Evolutionary conservation across 2,329 filamentous ascomycete species (phyloP).

Genomic region (Graphilbum ipis-grandicollis): DNA sequence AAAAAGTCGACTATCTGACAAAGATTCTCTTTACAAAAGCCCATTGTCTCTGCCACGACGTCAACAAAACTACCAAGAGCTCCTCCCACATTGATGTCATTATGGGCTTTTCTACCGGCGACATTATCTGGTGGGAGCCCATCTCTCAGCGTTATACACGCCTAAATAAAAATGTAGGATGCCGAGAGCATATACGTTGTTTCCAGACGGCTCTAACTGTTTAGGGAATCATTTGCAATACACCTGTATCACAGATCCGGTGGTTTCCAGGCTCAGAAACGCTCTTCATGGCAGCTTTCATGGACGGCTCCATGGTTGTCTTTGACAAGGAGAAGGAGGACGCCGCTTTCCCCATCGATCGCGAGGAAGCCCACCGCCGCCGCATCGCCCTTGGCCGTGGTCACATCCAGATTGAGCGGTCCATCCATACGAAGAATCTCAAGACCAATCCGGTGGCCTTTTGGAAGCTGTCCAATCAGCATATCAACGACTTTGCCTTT

Average conservation of each 20-base stretch:
- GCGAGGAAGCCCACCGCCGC: constrained; percentile 43
- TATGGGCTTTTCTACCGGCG: constrained; percentile 89
- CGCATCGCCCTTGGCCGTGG: constrained; percentile 13
- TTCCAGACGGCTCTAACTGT: not conserved
- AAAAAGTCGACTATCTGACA: constrained; percentile 72
- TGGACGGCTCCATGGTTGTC: constrained; percentile 78
- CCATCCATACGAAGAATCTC: constrained; percentile 83
- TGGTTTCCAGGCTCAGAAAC: constrained; percentile 95
- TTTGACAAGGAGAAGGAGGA: constrained; percentile 98
- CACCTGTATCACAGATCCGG: constrained; percentile 69
- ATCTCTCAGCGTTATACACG: constrained; percentile 90
- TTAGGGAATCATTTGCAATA: constrained; percentile 66
- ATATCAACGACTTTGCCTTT: constrained; percentile 81
- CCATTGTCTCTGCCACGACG: constrained; percentile 85
- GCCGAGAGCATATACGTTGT: not conserved
- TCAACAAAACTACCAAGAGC: constrained; percentile 70
- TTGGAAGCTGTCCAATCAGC: constrained; percentile 85
- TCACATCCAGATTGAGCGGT: constrained; percentile 64
- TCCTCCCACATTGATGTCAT: constrained; percentile 71
- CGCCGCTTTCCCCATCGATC: constrained; percentile 57
- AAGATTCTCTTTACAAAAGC: constrained; percentile 97
- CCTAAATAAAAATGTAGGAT: constrained; percentile 80
- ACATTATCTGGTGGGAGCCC: constrained; percentile 98
- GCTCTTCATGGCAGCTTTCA: constrained; percentile 78
- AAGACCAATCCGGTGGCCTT: constrained; percentile 82